These are phyloP conservation scores for Piper longum DNA, from an alignment of 164 flowering plant genomes.

Conservation along the genomic window DNA sequence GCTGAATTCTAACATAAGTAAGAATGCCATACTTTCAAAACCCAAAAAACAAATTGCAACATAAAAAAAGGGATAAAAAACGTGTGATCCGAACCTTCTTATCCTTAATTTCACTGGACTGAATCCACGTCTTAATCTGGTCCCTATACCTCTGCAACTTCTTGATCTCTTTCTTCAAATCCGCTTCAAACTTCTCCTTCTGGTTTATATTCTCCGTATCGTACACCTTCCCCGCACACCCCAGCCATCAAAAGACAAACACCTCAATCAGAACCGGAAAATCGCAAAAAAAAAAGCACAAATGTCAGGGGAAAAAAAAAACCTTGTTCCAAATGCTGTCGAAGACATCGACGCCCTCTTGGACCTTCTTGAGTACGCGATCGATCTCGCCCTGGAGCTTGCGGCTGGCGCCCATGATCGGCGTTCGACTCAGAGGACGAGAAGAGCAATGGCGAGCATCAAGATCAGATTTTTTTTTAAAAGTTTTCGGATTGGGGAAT, in stretches of 20 bases:
- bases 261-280: too few species aligned
- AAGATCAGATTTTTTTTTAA: too few species aligned
- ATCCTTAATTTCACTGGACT: slow-evolving; percentile 96
- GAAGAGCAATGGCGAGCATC: too few species aligned
- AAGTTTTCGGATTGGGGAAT: too few species aligned
- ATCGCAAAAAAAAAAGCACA: too few species aligned
- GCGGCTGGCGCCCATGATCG: slow-evolving; percentile 85
- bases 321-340: slow-evolving; percentile 99
- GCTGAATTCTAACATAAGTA: too few species aligned
- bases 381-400: slow-evolving; percentile 99
- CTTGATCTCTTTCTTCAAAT: slow-evolving; percentile 98
- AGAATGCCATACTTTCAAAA: too few species aligned
- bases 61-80: not conserved
- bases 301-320: too few species aligned
- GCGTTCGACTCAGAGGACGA: too few species aligned
- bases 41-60: not conserved
- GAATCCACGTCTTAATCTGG: slow-evolving; percentile 99
- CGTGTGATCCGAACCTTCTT: slow-evolving; percentile 46
- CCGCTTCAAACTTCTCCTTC: slow-evolving; percentile 98
- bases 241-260: not conserved
- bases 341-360: slow-evolving; percentile 95
- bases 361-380: slow-evolving; percentile 96
- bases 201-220: slow-evolving; percentile 96
- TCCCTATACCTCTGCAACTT: slow-evolving; percentile 95
- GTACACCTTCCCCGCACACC: slow-evolving; percentile 46